These are phyloP conservation scores for Debaryomyces nepalensis DNA, from an alignment of 1,139 yeast species.

Conservation along the genomic window DNA sequence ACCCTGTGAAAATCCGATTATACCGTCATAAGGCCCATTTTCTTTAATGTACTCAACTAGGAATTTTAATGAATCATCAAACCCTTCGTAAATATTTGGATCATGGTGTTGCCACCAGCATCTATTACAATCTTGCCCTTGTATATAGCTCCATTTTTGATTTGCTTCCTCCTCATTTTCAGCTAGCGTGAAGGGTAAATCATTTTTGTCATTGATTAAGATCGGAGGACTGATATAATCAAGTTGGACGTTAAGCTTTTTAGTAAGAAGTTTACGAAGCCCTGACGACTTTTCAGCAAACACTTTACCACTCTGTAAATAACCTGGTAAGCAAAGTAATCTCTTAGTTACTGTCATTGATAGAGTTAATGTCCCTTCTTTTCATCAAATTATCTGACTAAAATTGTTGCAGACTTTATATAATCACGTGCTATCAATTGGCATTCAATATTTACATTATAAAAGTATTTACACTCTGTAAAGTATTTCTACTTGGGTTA, in stretches of 20 bases:
- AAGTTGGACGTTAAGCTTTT: slow-evolving; percentile 55
- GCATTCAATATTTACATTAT: slow-evolving; percentile 30
- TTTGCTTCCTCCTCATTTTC: slow-evolving; percentile 32
- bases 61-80: slow-evolving; percentile 37
- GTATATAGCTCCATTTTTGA: slow-evolving; percentile 33
- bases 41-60: slow-evolving; percentile 58
- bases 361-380: not conserved
- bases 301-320: slow-evolving; percentile 68
- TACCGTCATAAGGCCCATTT: slow-evolving; percentile 88
- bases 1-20: slow-evolving; percentile 93
- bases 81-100: slow-evolving; percentile 36
- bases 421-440: slow-evolving; percentile 7
- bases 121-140: slow-evolving; percentile 54
- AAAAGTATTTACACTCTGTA: slow-evolving; percentile 64
- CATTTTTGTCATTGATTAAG: slow-evolving; percentile 28
- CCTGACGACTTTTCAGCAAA: slow-evolving; percentile 84
- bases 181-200: slow-evolving; percentile 35
- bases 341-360: slow-evolving; percentile 17
- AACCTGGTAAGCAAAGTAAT: slow-evolving; percentile 48
- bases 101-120: slow-evolving; percentile 47
- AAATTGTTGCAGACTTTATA: slow-evolving; percentile 3
- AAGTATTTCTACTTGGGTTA: slow-evolving; percentile 78
- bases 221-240: slow-evolving; percentile 46
- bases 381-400: not conserved
- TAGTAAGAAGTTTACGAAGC: slow-evolving; percentile 65